Conservation (phyloP, 208 protist genomes). For the Acanthamoeba castellanii region DNA sequence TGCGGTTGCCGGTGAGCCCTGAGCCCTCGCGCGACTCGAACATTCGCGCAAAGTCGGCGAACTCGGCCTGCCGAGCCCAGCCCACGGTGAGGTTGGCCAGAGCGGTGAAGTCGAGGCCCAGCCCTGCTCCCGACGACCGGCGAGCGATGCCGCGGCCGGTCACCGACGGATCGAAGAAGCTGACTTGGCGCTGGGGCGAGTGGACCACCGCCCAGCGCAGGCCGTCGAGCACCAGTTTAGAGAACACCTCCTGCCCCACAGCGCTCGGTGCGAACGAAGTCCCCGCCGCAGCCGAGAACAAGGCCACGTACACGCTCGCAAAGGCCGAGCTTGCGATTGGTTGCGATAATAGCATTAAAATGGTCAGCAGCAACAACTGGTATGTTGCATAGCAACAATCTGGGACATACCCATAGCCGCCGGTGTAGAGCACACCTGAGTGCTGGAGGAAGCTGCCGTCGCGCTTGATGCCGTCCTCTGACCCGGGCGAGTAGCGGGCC, state of each 20-base stretch:
- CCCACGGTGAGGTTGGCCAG: neutral
- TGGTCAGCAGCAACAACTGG: too few relatives aligned
- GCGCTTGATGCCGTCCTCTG: neutral
- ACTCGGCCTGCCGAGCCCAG: neutral
- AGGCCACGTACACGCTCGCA: neutral
- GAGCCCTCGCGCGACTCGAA: neutral
- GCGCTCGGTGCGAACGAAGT: neutral
- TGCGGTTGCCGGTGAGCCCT: neutral
- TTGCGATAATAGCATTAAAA: too few relatives aligned
- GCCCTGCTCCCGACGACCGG: neutral
- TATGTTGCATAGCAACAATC: too few relatives aligned
- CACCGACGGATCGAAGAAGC: conserved; percentile 1
- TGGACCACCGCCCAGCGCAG: neutral
- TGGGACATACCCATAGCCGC: neutral
- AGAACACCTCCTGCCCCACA: neutral
- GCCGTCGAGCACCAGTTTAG: neutral
- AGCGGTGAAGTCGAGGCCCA: neutral
- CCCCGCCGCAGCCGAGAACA: neutral
- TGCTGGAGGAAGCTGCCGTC: conserved; percentile 53
- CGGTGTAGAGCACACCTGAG: neutral
- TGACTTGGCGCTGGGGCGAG: neutral
- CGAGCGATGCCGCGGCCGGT: neutral
- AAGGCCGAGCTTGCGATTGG: neutral
- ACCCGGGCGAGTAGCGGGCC: neutral
- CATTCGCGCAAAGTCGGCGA: neutral